Conservation (phyloP, 495 filamentous ascomycete genomes). For the Chaetomidium leptoderma region DNA sequence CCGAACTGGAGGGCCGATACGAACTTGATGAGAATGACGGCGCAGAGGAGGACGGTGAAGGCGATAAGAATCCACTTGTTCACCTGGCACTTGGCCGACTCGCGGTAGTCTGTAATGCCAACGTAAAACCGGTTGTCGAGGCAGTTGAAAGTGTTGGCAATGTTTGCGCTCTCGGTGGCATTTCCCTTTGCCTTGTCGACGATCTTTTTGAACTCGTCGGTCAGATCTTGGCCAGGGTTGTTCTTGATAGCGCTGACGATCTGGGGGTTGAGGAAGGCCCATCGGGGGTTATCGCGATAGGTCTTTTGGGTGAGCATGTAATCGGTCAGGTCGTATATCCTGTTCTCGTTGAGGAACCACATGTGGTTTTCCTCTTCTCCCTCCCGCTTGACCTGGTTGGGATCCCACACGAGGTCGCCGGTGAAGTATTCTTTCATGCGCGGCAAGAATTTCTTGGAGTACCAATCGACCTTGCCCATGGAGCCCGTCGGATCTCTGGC, state of each 20-base stretch:
- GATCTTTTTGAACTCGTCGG: conserved; percentile 53
- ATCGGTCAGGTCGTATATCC: conserved; percentile 83
- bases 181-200: conserved; percentile 38
- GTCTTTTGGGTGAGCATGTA: conserved; percentile 74
- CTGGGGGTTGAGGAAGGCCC: conserved; percentile 62
- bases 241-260: conserved; percentile 63
- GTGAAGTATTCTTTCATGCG: conserved; percentile 82
- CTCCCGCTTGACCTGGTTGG: conserved; percentile 50
- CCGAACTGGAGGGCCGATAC: conserved; percentile 91
- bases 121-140: conserved; percentile 79
- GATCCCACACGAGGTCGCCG: conserved; percentile 70
- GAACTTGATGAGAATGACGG: conserved; percentile 84
- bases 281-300: conserved; percentile 39
- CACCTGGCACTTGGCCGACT: conserved; percentile 69
- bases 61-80: conserved; percentile 89
- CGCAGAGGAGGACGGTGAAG: conserved; percentile 75
- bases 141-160: conserved; percentile 64
- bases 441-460: conserved; percentile 65
- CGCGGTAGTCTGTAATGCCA: conserved; percentile 80
- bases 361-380: conserved; percentile 64
- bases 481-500: conserved; percentile 50
- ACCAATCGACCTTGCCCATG: conserved; percentile 69
- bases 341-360: conserved; percentile 74
- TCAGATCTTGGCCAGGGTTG: conserved; percentile 75
- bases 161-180: conserved; percentile 35